Percentiles rank a stretch among this genome's conserved stretches.
Evolutionary conservation across 495 filamentous ascomycete genomes (phyloP).

Genomic region (Podospora sp.): DNA sequence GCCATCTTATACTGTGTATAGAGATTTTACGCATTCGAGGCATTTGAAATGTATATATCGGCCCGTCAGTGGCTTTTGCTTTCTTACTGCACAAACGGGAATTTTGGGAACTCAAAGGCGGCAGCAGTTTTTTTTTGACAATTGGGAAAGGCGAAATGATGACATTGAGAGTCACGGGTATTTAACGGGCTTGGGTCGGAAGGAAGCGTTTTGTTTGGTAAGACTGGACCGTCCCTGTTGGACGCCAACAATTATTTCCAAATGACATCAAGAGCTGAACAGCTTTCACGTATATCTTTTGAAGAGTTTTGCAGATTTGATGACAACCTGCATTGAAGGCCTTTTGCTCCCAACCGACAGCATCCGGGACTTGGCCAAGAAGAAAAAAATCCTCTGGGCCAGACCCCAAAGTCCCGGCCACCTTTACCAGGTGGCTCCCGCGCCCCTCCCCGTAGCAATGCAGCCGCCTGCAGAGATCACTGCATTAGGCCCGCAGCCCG

Average conservation of each 20-base stretch:
- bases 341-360: too few relatives aligned
- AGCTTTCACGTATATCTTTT: neutral
- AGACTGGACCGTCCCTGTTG: too few relatives aligned
- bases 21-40: slow-evolving; percentile 15
- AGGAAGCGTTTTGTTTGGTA: neutral
- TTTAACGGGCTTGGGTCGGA: neutral
- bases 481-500: neutral
- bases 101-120: neutral
- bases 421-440: neutral
- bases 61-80: neutral
- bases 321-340: too few relatives aligned
- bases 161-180: neutral
- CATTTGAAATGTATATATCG: slow-evolving; percentile 8
- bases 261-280: too few relatives aligned
- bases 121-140: neutral
- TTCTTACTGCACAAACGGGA: slow-evolving; percentile 1
- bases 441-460: slow-evolving; percentile 7
- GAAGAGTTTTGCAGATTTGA: neutral
- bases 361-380: neutral
- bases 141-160: neutral
- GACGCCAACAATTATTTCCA: too few relatives aligned
- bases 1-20: slow-evolving; percentile 1
- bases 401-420: neutral
- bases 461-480: slow-evolving; percentile 6
- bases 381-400: neutral